These are phyloP conservation scores for Ensete ventricosum DNA, from an alignment of 176 grass and related monocot species.

Conservation along the genomic window DNA sequence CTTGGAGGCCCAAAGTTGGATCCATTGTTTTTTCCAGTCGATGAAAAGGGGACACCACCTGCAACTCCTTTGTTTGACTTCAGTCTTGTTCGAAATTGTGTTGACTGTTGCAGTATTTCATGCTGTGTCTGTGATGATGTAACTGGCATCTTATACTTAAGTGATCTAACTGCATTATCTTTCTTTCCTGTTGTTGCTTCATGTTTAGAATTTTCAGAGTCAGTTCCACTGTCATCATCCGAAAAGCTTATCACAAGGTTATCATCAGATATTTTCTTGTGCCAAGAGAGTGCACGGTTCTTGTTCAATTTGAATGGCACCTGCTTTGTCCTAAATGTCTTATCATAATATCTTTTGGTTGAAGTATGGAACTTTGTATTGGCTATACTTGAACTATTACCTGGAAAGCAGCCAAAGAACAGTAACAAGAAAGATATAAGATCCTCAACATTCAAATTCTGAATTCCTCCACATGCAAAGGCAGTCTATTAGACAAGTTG, in stretches of 20 bases:
- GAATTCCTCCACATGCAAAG: background rate
- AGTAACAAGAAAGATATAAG: background rate
- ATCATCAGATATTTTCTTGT: constrained; percentile 54
- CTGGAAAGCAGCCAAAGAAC: constrained; percentile 28
- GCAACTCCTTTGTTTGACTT: constrained; percentile 33
- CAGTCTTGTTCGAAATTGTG: constrained; percentile 19
- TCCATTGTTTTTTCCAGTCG: constrained; percentile 29
- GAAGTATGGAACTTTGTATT: constrained; percentile 32
- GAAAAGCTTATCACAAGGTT: constrained; percentile 93
- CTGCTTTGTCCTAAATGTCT: constrained; percentile 39
- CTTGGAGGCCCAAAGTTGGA: constrained; percentile 24
- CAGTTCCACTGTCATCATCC: constrained; percentile 71
- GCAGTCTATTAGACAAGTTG: background rate
- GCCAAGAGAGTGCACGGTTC: constrained; percentile 67
- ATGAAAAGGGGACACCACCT: constrained; percentile 22
- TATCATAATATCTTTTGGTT: constrained; percentile 39
- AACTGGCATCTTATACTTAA: constrained; percentile 28
- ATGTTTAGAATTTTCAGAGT: constrained; percentile 42
- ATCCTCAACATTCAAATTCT: background rate
- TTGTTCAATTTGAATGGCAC: constrained; percentile 50
- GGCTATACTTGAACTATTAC: constrained; percentile 28
- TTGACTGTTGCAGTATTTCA: constrained; percentile 24
- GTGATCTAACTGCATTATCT: constrained; percentile 18
- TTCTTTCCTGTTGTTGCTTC: constrained; percentile 24
- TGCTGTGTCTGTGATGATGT: constrained; percentile 14